These are phyloP conservation scores for Linum tenue DNA, from an alignment of 345 rosid species.

Conservation along the genomic window DNA sequence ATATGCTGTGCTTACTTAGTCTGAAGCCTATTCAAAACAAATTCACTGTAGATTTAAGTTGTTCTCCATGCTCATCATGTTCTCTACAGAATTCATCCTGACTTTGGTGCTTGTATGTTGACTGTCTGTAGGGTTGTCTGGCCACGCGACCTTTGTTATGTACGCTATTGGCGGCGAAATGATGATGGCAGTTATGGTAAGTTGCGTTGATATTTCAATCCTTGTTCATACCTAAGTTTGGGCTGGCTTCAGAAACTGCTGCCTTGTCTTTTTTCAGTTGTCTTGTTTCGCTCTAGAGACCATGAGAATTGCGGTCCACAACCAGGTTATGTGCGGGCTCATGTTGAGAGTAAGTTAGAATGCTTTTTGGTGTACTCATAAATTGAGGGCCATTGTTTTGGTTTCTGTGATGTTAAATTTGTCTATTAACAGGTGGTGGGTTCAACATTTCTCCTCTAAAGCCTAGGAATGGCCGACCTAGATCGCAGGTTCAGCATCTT, in stretches of 20 bases:
- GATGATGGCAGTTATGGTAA: constrained; percentile 99
- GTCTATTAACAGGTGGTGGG: constrained; percentile 68
- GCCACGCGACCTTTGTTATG: constrained; percentile 99
- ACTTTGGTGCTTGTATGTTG: background rate
- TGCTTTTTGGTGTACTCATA: constrained; percentile 10
- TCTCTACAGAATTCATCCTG: background rate
- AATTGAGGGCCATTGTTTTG: constrained; percentile 2
- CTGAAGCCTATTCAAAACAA: too few species aligned
- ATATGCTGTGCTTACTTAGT: too few species aligned
- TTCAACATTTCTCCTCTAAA: constrained; percentile 84
- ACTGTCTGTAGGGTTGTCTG: constrained; percentile 68
- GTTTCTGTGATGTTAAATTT: background rate
- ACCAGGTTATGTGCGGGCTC: constrained; percentile 94
- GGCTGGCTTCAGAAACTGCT: constrained; percentile 15
- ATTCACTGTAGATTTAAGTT: too few species aligned
- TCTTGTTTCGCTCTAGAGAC: constrained; percentile 94
- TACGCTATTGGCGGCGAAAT: constrained; percentile 96
- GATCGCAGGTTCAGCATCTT: constrained; percentile 91
- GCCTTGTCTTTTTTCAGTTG: constrained; percentile 51
- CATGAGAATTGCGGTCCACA: constrained; percentile 85
- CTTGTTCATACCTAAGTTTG: constrained; percentile 3
- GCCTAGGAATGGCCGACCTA: constrained; percentile 72
- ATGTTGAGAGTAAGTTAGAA: constrained; percentile 72
- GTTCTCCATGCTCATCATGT: too few species aligned
- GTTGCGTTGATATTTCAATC: constrained; percentile 1